Percentiles rank a stretch among this genome's conserved stretches.
Evolutionary conservation across 306 rosid species (phyloP).

Genomic region (Rubus idaeus): DNA sequence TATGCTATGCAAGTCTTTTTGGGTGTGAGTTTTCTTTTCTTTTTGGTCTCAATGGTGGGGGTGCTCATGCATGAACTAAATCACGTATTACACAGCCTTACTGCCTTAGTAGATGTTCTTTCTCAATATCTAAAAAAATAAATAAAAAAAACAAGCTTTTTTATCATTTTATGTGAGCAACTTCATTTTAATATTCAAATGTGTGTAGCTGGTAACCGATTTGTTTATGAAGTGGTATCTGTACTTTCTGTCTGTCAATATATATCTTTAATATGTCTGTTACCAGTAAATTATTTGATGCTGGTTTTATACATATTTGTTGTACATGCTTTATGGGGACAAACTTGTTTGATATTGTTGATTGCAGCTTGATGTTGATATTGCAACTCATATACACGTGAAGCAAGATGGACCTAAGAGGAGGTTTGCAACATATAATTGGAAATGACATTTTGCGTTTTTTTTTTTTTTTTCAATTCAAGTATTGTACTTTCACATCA

Average conservation of each 20-base stretch:
- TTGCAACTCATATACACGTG: conserved; percentile 77
- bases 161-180: neutral
- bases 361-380: conserved; percentile 67
- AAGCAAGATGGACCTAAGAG: conserved; percentile 88
- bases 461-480: neutral
- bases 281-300: neutral
- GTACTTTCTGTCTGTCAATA: neutral
- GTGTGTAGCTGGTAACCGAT: neutral
- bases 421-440: conserved; percentile 60
- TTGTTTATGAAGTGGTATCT: neutral
- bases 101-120: neutral
- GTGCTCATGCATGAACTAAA: neutral
- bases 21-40: neutral
- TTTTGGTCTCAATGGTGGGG: neutral
- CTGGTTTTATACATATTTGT: neutral
- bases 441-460: conserved; percentile 6
- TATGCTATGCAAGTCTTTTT: neutral
- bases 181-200: neutral
- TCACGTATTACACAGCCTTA: neutral
- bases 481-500: neutral
- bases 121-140: neutral
- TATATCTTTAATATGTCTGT: neutral
- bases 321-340: neutral
- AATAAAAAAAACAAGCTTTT: too few relatives aligned
- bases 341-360: conserved; percentile 19